Evolutionary conservation across 2,329 filamentous ascomycete genomes (phyloP).

Genomic region (Leptographium wingfieldii): DNA sequence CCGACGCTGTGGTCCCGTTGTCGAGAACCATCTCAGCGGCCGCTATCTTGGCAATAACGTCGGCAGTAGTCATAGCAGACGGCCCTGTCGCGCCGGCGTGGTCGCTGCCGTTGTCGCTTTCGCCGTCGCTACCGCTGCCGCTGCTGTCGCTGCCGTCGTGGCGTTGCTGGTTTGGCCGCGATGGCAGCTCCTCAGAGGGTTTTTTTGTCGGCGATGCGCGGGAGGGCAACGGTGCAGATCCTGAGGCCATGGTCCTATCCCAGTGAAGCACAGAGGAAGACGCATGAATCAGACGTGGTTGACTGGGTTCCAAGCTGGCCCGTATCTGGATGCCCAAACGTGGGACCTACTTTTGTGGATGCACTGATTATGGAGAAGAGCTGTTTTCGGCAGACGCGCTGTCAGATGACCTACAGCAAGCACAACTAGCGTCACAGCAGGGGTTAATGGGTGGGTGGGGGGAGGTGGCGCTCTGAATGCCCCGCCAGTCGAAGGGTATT

Average conservation of each 20-base stretch:
- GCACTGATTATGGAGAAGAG: neutral
- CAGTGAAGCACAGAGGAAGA: neutral
- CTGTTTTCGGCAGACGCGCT: neutral
- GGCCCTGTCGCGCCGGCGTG: neutral
- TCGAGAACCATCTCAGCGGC: conserved; percentile 11
- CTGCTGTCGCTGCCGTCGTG: neutral
- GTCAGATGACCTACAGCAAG: neutral
- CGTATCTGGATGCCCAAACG: neutral
- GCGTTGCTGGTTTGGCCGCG: neutral
- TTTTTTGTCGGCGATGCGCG: conserved; percentile 9
- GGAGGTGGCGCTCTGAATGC: neutral
- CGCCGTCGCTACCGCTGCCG: neutral
- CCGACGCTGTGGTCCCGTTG: conserved; percentile 5
- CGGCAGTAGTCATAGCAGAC: neutral
- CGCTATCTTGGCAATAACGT: conserved; percentile 1
- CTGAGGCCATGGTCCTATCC: conserved; percentile 3
- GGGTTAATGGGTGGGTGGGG: neutral
- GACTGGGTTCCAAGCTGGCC: neutral
- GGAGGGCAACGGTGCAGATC: conserved; percentile 4
- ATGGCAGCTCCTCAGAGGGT: conserved; percentile 8
- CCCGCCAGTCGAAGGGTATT: neutral
- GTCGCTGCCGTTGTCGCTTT: neutral
- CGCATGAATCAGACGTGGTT: neutral
- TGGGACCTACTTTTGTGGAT: neutral
- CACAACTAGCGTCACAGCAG: neutral